Evolutionary conservation across 495 filamentous ascomycete species (phyloP), one percentile per base, ranked within the genome.

Genomic region (Penicillium bialowiezense): DNA sequence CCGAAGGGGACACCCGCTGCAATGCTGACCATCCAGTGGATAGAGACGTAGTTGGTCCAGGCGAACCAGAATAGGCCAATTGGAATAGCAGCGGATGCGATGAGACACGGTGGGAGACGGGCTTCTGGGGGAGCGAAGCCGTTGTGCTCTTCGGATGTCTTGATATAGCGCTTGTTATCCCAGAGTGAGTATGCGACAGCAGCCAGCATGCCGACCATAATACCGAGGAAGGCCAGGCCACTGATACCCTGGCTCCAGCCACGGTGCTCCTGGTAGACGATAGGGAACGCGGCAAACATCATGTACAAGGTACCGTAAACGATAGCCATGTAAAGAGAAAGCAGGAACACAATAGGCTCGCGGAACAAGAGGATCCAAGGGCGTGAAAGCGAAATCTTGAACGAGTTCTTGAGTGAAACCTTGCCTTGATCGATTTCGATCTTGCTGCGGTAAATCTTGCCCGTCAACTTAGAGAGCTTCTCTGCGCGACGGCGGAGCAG

Each of bases 271-370:
- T 80, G 72, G 68, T 89, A 96, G 43, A 96, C 84, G 45, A 95
- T 86, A 5, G 91, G 91, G 61, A 76, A 77, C 18, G 88, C 88
- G 23, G 89, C 83, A 68, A 97, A 96, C 55, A 93, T 77, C 51
- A 95, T 81, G 66, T 93, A 95, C 10, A 92, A 65, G 20, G 88
- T 84, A 9, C 87, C 84, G 59, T 90, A 91, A 8, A 83, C 71
- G 48, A 90, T 80, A 33, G 86, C 82, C 69, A 91, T 81, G 63
- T 91, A 92, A 4, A 89, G 52, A 12, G 81, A 84, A 14, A 87
- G 76, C 24, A 85, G 62, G 53, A 84, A 74, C 32, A 83, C 79
- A 50, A 90, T 86, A 8, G 84, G 81, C 55, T 78, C 75, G 41
- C 47, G 55, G 52, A 78, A 69, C 8, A 79, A 50, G 13, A 79